Base-by-base conservation (phyloP, 805 yeast species). In the Clavispora carvajalis region DNA sequence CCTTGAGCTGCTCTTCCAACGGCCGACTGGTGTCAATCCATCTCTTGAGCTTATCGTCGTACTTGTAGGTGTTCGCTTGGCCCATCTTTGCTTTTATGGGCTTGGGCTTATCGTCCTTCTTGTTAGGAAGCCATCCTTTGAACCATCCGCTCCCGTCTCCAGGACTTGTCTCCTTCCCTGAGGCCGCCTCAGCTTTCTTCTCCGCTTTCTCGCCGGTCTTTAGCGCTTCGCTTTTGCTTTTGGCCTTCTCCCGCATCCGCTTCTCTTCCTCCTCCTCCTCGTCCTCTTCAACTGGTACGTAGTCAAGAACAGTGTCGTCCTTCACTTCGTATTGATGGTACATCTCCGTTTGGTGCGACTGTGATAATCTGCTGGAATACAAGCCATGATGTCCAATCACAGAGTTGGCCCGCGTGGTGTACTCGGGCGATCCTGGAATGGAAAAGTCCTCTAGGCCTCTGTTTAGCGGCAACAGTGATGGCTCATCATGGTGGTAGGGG, bases 11-110 rank as follows among this genome's bases (percentile, higher is more conserved):
- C 36, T 83, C 90, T 55, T 78, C 93, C 37, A 75, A 69, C 19
- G 81, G 76, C 4, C 77, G 79, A 46, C 79, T 76, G 40, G 76
- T 77, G 55, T 87, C 82, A 38, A 93, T 78, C 96, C 97, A 93
- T 54, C 96, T 76, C 58, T 83, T 81, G 55, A 84, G 73, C 44
- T 84, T 79, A 52, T 86, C 91, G 63, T 90, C 96, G 59, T 79
- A 93, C 54, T 77, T 75, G 57, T 93, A 83, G 13, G 76, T 68
- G 55, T 73, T 83, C 25, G 49, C 47, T 42, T 84, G 86, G 10
- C 98, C 99, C 39, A 93, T 65, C 50, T 93, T 88, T 26, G 96
- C 98, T 47, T 79, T 77, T 46, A 81, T 74, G 55, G 85, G 86
- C 37, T 49, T 49, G 29, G 86, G 87, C 38, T 78, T 85, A 35